Evolutionary conservation across 495 filamentous ascomycete species (phyloP).

Genomic region (Alectoria sarmentosa): DNA sequence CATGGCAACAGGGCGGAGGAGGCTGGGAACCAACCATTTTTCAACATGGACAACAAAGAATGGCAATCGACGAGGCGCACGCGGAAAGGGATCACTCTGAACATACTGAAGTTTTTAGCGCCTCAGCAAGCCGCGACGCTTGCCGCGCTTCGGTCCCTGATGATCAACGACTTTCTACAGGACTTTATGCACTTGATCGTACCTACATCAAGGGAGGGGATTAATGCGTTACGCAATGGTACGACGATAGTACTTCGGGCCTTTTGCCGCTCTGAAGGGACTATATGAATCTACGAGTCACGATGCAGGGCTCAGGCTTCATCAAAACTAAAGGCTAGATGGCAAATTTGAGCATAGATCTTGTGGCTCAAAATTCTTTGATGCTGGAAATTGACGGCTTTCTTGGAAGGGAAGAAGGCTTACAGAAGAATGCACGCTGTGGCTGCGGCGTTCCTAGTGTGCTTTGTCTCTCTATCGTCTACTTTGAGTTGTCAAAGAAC

Average conservation of each 20-base stretch:
- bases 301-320: not conserved
- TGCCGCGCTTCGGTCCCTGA: not conserved
- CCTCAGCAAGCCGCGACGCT: not conserved
- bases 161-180: not conserved
- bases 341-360: not conserved
- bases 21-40: no score
- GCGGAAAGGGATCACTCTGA: no score
- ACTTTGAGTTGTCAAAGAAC: slow-evolving; percentile 13
- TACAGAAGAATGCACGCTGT: not conserved
- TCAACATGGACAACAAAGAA: no score
- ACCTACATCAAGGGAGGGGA: not conserved
- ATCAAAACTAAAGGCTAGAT: not conserved
- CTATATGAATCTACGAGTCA: not conserved
- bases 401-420: not conserved
- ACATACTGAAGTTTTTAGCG: not conserved
- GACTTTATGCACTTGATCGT: not conserved
- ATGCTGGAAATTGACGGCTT: not conserved
- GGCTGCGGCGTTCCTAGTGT: not conserved
- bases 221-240: not conserved
- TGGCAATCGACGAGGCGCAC: no score
- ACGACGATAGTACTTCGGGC: not conserved
- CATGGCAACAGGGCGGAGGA: no score
- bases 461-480: slow-evolving; percentile 3
- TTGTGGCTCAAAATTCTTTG: not conserved
- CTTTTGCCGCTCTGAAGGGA: not conserved